Base-by-base conservation (phyloP, 2,329 filamentous ascomycete species). In the Calonectria pseudoturangicola region DNA sequence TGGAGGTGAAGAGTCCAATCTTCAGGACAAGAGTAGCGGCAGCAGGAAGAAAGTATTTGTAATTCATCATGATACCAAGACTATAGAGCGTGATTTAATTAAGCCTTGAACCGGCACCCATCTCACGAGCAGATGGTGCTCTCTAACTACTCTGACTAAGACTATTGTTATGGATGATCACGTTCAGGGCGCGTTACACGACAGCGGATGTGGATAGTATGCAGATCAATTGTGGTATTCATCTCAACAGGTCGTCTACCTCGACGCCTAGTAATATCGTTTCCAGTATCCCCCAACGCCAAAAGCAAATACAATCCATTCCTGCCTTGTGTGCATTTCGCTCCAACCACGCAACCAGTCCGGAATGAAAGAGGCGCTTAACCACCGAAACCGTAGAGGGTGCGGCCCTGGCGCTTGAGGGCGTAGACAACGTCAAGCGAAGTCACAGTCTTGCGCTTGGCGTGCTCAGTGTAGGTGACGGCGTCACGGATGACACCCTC, bases 1-100 rank as follows among this genome's bases (percentile, higher is more conserved):
- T 94, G 89, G 93, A 94, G 78, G 92, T 99, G 66, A 92, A 89
- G 81, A 98, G 96, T 84, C 94, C 95, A 0, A 90, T 98, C 1
- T 99, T 99, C 83, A 90, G 94, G 77, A 88, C 91, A 69, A 91
- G 94, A 80, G 95, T 99, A 25, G 92, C 92, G 1, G 95, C 95
- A 2, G 96, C 96, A 0, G 97, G 95, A 77, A 95, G 95, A 86
- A 99, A 98, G 85, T 98, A 97, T 86, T 84, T 98, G 71, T 98
- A 84, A 89, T 43, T 28, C 71, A 18, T 71, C 68, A 77, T 75
- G 75, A 80, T 80, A 78, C 77, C 74, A 80, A 65, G 41, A 60
- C 68, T 70, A 71, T 27, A 43, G 36, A 68, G 47, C 45, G 36
- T 45, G 62, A 54, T 73, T 65, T 50, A 51, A 50, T 67, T 67